These are phyloP conservation scores for Tulasnella sp. DNA, from an alignment of 768 basidiomycete species.

Conservation along the genomic window DNA sequence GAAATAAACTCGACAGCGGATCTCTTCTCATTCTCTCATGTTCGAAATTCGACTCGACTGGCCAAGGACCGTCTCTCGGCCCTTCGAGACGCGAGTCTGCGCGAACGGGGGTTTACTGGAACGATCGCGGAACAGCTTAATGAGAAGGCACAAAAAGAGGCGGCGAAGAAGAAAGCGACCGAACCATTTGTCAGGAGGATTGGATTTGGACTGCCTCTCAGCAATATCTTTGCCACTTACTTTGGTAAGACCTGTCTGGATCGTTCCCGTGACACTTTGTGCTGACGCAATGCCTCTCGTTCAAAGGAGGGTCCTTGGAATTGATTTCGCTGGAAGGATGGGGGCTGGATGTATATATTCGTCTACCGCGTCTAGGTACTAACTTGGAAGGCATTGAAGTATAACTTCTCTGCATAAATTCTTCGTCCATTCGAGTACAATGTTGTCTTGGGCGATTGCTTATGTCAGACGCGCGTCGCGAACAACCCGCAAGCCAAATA, in stretches of 20 bases:
- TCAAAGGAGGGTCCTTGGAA: slow-evolving; percentile 72
- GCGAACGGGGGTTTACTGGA: slow-evolving; percentile 66
- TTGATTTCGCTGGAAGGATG: slow-evolving; percentile 80
- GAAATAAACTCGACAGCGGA: slow-evolving; percentile 69
- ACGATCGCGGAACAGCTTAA: slow-evolving; percentile 81
- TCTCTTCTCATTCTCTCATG: slow-evolving; percentile 87
- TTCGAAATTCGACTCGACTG: slow-evolving; percentile 73
- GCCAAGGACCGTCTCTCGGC: slow-evolving; percentile 69
- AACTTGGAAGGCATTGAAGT: slow-evolving; percentile 85
- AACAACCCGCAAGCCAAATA: background rate
- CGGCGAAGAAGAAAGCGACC: slow-evolving; percentile 30
- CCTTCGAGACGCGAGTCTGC: slow-evolving; percentile 63
- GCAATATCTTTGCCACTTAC: slow-evolving; percentile 82
- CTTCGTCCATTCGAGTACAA: background rate
- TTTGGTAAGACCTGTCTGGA: slow-evolving; percentile 39
- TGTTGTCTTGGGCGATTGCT: background rate
- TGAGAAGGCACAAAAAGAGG: slow-evolving; percentile 45
- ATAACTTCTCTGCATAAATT: slow-evolving; percentile 42
- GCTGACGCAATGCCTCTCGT: background rate
- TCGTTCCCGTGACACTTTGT: background rate
- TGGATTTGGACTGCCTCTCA: slow-evolving; percentile 86
- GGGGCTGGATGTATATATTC: slow-evolving; percentile 80
- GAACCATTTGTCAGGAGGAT: slow-evolving; percentile 47
- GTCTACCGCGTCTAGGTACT: slow-evolving; percentile 81
- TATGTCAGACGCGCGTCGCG: slow-evolving; percentile 23